Conservation (phyloP, 768 basidiomycete species). For the Macrolepiota fuliginosa region DNA sequence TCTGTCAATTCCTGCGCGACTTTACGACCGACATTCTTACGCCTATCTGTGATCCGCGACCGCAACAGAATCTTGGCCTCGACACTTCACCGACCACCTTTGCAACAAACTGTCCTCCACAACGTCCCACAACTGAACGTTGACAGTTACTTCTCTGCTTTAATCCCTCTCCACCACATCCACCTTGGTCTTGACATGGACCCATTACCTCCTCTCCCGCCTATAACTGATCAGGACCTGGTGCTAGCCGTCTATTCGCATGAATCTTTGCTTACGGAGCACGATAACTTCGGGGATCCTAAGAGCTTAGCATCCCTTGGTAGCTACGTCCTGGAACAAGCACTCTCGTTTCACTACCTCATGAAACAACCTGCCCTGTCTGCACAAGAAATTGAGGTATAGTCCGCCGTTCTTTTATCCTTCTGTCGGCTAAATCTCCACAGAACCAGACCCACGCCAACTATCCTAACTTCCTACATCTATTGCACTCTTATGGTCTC, state of each 20-base stretch:
- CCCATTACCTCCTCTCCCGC: constrained; percentile 46
- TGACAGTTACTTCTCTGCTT: neutral
- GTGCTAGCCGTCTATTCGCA: constrained; percentile 61
- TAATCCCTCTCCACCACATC: constrained; percentile 13
- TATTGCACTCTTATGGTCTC: constrained; percentile 39
- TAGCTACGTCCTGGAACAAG: constrained; percentile 46
- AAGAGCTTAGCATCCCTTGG: constrained; percentile 63
- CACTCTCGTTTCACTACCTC: constrained; percentile 50
- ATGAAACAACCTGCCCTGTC: constrained; percentile 39
- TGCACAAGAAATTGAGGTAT: constrained; percentile 42
- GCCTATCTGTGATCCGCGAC: neutral
- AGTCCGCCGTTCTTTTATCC: constrained; percentile 13
- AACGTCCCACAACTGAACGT: neutral
- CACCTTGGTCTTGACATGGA: constrained; percentile 21
- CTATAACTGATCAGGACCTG: constrained; percentile 50
- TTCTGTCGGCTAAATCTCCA: neutral
- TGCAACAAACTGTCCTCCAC: neutral
- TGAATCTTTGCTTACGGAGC: constrained; percentile 31
- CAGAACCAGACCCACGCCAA: neutral
- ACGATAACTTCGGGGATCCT: constrained; percentile 54
- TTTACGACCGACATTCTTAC: neutral
- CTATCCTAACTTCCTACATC: neutral
- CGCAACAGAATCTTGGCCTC: neutral
- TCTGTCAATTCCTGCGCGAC: too few relatives aligned
- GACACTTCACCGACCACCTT: neutral